These are phyloP conservation scores for Pogostemon cablin DNA, from an alignment of 257 asterid species.

Conservation along the genomic window DNA sequence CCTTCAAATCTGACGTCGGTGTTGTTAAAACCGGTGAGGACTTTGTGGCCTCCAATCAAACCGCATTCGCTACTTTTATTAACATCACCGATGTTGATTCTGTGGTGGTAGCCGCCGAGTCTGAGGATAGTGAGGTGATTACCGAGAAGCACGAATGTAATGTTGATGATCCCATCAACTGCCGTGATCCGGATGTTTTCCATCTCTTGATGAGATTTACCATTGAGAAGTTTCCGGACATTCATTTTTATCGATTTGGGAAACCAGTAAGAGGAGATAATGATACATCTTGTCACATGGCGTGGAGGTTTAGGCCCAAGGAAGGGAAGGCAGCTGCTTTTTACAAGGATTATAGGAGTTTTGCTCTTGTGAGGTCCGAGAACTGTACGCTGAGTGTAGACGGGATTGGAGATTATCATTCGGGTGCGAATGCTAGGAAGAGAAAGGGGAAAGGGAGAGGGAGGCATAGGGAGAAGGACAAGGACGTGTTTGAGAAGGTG, in stretches of 20 bases:
- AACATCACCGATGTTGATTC: constrained; percentile 82
- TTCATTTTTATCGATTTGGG: constrained; percentile 83
- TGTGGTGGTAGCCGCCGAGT: constrained; percentile 26
- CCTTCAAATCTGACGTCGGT: constrained; percentile 69
- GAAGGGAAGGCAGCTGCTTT: constrained; percentile 87
- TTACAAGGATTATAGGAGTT: constrained; percentile 84
- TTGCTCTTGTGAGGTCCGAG: constrained; percentile 52
- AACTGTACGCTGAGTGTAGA: constrained; percentile 78
- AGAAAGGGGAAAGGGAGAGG: constrained; percentile 47
- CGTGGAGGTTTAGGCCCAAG: constrained; percentile 96
- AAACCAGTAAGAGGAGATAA: constrained; percentile 74
- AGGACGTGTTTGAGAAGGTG: constrained; percentile 67
- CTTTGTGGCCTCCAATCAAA: constrained; percentile 73
- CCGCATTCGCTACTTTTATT: constrained; percentile 64
- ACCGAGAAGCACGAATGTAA: constrained; percentile 47
- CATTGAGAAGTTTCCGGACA: constrained; percentile 74
- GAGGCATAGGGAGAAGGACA: constrained; percentile 43
- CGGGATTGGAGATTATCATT: constrained; percentile 82
- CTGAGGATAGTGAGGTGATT: constrained; percentile 11
- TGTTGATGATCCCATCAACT: constrained; percentile 64
- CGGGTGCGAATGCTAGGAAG: constrained; percentile 93
- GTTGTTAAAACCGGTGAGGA: constrained; percentile 96
- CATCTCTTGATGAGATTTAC: constrained; percentile 85
- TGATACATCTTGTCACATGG: constrained; percentile 86
- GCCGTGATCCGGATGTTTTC: constrained; percentile 83